Evolutionary conservation across 768 basidiomycete species (phyloP), one percentile per base, ranked within the genome.

Genomic region (Termitomyces sp.): DNA sequence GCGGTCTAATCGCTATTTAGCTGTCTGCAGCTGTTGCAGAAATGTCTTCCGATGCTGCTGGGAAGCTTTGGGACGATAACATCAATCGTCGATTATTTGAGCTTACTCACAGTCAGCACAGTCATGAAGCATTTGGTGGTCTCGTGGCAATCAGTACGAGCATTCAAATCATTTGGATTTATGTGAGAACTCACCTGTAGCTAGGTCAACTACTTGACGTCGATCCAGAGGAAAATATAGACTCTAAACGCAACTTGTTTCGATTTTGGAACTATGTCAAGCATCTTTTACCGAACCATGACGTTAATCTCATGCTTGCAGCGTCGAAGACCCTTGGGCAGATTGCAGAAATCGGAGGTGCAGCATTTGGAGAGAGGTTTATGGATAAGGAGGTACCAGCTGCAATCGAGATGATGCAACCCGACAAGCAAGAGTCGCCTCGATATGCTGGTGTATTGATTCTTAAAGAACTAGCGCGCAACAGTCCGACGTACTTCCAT

Each of bases 401-500:
- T 14, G 90, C 92, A 5, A 87, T 94, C 31, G 88, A 87, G 61
- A 74, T 90, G 59, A 82, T 94, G 57, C 87, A 89, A 58, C 82
- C 85, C 52, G 90, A 90, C 70, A 86, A 86, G 60, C 81, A 83
- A 59, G 96, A 98, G 68, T 81, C 88, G 27, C 87, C 89, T 2
- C 82, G 96, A 55, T 96, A 97, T 71, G 93, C 93, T 0, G 95
- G 94, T 0, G 94, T 98, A 2, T 82, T 98, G 53, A 91, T 98
- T 49, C 72, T 98, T 39, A 95, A 95, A 72, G 95, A 97, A 71
- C 79, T 99, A 42, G 95, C 97, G 2, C 81, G 85, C 29, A 90
- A 94, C 71, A 94, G 90, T 61, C 89, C 92, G 0, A 84, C 79
- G 7, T 87, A 94, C 65, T 96, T 98, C 71, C 86, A 93, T 64